Base-by-base conservation (phyloP, 495 filamentous ascomycete genomes). In the Trichocladium antarcticum region DNA sequence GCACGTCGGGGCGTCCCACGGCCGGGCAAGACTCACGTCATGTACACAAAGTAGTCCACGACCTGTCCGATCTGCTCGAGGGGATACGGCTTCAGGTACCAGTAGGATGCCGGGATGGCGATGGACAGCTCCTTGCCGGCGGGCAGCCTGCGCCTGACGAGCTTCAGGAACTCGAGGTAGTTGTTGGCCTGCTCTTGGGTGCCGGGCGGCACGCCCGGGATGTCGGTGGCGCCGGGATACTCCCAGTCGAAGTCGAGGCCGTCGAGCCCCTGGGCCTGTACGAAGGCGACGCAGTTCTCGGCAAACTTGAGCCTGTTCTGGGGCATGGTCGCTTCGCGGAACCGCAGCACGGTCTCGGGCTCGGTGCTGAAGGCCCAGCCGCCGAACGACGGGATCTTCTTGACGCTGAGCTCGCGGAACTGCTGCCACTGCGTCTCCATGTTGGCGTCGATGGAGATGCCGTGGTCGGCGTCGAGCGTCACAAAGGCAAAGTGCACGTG, bases 221-320 rank as follows among this genome's bases (percentile, higher is more conserved):
- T 32, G 31, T 32, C 31, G 12, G 3, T 6, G 12, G 34, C 44
- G 38, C 6, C 34, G 53, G 39, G 69, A 11, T 32, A 32, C 12
- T 70, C 68, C 68, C 68, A 70, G 51, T 70, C 68, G 27, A 67
- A 35, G 49, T 70, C 62, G 14, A 63, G 38, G 5, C 66, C 64
- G 37, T 71, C 69, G 0, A 72, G 47, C 22, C 40, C 37, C 16
- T 67, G n/a, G 1, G 58, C 34, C 0, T 59, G 47, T n/a, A 66
- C 24, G 29, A 66, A 58, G 7, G 53, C 38, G 45, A 39, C 59
- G 8, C 67, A 14, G 48, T 62, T 67, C 28, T 20, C 53, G 6
- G 52, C 54, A 21, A 68, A 53, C 0, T 42, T 55, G 5, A 49
- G 31, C 0, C 59, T 47, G 34, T 67, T 62, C 58, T 1, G 51